These are phyloP conservation scores for Cercospora sp. DNA, from an alignment of 2,329 filamentous ascomycete genomes.

Conservation along the genomic window DNA sequence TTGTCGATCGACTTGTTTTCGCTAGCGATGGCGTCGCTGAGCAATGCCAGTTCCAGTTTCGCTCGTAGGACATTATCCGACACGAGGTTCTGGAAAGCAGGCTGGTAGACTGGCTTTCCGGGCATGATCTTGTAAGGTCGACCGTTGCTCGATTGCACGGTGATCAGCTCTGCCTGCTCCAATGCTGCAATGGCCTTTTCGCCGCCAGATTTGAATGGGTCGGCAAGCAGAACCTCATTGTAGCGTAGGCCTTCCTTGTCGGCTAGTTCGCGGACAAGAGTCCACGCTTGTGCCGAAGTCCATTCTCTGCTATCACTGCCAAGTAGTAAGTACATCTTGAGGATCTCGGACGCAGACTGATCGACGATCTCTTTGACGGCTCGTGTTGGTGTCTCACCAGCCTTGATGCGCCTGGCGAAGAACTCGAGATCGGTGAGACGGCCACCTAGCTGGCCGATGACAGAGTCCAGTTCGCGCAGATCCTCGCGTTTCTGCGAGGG, in stretches of 20 bases:
- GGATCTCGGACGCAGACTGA: conserved; percentile 82
- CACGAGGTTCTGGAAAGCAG: conserved; percentile 73
- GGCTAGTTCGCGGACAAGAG: conserved; percentile 76
- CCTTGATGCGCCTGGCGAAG: conserved; percentile 82
- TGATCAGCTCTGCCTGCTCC: conserved; percentile 82
- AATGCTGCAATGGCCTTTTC: conserved; percentile 77
- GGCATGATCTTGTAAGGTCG: conserved; percentile 75
- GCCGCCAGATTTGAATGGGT: conserved; percentile 70
- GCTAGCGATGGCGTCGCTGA: conserved; percentile 67
- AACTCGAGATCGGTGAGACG: conserved; percentile 95
- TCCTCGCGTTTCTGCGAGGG: conserved; percentile 54
- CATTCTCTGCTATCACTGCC: conserved; percentile 63
- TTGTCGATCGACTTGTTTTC: conserved; percentile 76
- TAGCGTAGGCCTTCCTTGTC: conserved; percentile 70
- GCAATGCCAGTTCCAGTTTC: conserved; percentile 65
- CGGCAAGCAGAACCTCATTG: conserved; percentile 78
- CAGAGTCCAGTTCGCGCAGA: conserved; percentile 72
- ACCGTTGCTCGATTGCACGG: conserved; percentile 69
- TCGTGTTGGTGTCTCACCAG: conserved; percentile 76
- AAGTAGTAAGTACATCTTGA: conserved; percentile 84
- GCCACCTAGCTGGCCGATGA: conserved; percentile 80
- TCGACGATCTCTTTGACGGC: conserved; percentile 87
- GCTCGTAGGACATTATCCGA: conserved; percentile 71
- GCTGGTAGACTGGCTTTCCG: conserved; percentile 81
- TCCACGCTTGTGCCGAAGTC: conserved; percentile 87